These are phyloP conservation scores for Geotrichum bryndzae DNA, from an alignment of 1,139 yeast species.

Conservation along the genomic window DNA sequence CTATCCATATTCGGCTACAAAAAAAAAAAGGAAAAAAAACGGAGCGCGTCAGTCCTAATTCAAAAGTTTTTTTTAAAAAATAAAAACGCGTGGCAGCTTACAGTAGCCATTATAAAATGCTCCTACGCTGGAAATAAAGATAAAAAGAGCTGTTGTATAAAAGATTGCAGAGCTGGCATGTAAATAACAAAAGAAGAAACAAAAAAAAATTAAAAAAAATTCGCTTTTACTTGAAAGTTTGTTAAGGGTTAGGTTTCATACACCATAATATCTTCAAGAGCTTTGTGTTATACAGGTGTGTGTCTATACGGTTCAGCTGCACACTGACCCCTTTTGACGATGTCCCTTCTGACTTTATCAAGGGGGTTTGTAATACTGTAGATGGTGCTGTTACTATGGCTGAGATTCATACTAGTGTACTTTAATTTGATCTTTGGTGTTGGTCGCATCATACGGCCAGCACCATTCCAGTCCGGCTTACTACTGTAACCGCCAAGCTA, in stretches of 20 bases:
- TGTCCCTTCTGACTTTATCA: no score
- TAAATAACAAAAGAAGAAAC: background rate
- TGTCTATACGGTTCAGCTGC: no score
- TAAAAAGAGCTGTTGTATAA: background rate
- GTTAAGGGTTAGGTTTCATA: background rate
- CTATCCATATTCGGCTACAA: conserved; percentile 35
- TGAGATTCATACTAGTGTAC: no score
- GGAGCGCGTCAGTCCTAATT: no score
- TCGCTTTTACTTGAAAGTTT: background rate
- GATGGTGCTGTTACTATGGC: no score
- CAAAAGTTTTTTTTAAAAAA: no score
- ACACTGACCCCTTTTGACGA: no score
- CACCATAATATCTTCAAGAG: no score
- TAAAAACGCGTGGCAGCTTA: background rate
- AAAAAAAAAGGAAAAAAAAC: background rate
- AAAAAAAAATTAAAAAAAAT: no score
- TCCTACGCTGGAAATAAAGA: background rate
- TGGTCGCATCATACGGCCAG: conserved; percentile 26
- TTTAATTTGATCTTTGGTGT: no score
- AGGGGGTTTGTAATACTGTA: no score
- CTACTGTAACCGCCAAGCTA: conserved; percentile 25
- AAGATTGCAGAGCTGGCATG: background rate
- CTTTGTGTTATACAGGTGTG: no score
- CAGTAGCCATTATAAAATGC: background rate
- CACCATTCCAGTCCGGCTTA: conserved; percentile 29